Evolutionary conservation across 148 eudicot species (phyloP), one percentile per base, ranked within the genome.

Genomic region (Vaccinium darrowii): DNA sequence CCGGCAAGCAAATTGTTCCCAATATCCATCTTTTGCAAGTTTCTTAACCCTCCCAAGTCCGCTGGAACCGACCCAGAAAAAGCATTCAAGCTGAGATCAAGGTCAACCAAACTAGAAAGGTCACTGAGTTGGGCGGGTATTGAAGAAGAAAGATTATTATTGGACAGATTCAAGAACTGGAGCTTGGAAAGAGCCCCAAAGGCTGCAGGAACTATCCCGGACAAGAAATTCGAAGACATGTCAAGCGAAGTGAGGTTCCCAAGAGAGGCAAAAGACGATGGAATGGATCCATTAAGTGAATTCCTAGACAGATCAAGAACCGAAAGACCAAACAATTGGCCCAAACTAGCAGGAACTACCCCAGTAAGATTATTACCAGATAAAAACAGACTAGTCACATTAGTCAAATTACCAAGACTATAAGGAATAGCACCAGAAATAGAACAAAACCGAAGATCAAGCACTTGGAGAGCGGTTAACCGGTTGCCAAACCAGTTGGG

Each of bases 291-390:
- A 0, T 87, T 86, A 52, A 94, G 92, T 21, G 74, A 73, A 90
- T 96, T 96, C 21, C 77, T 81, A 0, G 99, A 93, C 50, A 96
- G 91, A 93, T 96, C 97, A 89, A 94, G 98, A 57, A 91, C 89
- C 7, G 87, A 88, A 27, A 96, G 93, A 43, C 83, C 75, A 47
- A 33, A 87, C 83, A 96, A 76, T 77, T 90, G 93, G 84, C 93
- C 94, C 84, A 93, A 93, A 87, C 85, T 89, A 8, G 90, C 57
- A 8, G 98, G 98, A 84, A 95, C 71, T 78, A 49, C 81, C 74
- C 95, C 98, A 84, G 88, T 85, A 56, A 95, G 91, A 13, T 49
- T 25, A 87, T 95, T 95, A 62, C 80, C 57, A 49, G 98, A 90
- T 81, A 95, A 85, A 81, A 88, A 84, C 88, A 95, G 85, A 82